Base-by-base conservation (phyloP, 2,329 filamentous ascomycete species). In the Dendryphion nanum region DNA sequence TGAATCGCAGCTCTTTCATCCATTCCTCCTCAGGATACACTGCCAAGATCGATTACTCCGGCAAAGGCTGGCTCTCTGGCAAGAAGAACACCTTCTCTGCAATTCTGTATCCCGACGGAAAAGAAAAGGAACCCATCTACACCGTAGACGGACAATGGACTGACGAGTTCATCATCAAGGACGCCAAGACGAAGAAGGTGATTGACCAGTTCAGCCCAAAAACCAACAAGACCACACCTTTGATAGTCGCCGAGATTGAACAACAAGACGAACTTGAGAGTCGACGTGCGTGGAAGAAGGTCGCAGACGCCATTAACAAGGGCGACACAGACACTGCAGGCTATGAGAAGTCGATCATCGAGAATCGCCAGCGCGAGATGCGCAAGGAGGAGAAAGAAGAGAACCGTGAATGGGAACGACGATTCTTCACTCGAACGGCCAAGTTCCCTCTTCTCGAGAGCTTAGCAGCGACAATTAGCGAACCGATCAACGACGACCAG, bases 81-180 rank as follows among this genome's bases (percentile, higher is more conserved):
- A 95, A 95, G 76, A 96, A 95, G 74, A 97, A 97, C 72, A 86
- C 78, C 40, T 89, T 97, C 63, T 81, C 75, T 10, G 91, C 89
- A 12, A 75, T 75, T 17, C 64, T 97, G 40, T 89, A 85, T 69
- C 86, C 66, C 69, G 81, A 71, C 45, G 78, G 74, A 45, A 81
- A 70, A 68, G 88, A 83, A 67, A 86, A 85, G 68, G 83, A 86
- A 36, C 77, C 81, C 44, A 73, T 84, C 33, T 96, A 91, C 74
- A 88, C 82, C n/a, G 76, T 85, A 26, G 83, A 89, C 19, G 93
- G 93, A 17, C 88, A 94, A 63, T 98, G 93, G 93, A 94, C 82
- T 41, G 87, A 89, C 56, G 72, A 74, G 2, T 94, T 95, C 61
- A 79, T 79, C 35, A 83, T 96, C 60, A 85, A 85, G 68, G 77